Conservation (phyloP, 352 stramenopile species). For the Phytophthora fragariaefolia region DNA sequence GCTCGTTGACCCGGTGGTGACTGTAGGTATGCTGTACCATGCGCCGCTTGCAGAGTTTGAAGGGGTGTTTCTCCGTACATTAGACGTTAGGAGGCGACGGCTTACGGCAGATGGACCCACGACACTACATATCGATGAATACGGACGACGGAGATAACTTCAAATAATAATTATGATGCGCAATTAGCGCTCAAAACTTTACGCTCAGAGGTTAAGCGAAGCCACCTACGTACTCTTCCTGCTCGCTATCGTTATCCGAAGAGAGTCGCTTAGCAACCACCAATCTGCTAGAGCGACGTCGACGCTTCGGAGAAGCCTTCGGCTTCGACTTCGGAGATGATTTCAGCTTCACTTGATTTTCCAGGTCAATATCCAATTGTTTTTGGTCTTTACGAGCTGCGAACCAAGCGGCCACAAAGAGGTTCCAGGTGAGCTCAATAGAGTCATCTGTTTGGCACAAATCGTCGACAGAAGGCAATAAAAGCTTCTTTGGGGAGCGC, state of each 20-base stretch:
- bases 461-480: constrained; percentile 46
- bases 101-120: constrained; percentile 30
- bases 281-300: constrained; percentile 47
- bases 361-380: constrained; percentile 70
- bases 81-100: constrained; percentile 54
- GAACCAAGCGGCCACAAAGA: constrained; percentile 62
- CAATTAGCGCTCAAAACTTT: constrained; percentile 12
- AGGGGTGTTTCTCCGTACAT: constrained; percentile 64
- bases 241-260: constrained; percentile 33
- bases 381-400: constrained; percentile 70
- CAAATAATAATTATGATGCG: constrained; percentile 5
- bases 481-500: constrained; percentile 29
- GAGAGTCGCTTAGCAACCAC: constrained; percentile 20
- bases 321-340: constrained; percentile 30
- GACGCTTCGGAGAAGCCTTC: constrained; percentile 36
- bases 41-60: constrained; percentile 61
- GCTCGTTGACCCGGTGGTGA: constrained; percentile 51
- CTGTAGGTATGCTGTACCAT: constrained; percentile 46
- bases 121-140: constrained; percentile 31
- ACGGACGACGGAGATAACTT: constrained; percentile 20
- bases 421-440: constrained; percentile 60
- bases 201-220: constrained; percentile 23
- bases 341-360: constrained; percentile 26
- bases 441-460: constrained; percentile 38
- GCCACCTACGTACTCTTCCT: constrained; percentile 45